phyloP scores from a whole-genome alignment of 176 grass and related monocot species.

The Triticum dicoccoides region DNA sequence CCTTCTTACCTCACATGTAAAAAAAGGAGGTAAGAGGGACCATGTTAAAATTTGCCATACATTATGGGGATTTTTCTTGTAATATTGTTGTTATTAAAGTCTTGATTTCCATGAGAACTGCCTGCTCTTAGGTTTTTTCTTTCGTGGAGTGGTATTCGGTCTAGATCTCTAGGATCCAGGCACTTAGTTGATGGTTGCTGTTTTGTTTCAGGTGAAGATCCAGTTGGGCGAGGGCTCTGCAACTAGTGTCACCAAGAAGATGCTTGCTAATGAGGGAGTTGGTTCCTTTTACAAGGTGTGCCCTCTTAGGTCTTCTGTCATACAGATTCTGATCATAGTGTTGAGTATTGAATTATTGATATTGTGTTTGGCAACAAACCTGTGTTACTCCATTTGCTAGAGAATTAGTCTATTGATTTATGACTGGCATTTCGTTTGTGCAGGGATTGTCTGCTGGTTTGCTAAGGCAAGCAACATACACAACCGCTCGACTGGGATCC shows the following conservation, averaged over 20 bases:
- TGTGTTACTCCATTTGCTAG: neutral
- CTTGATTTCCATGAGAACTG: neutral
- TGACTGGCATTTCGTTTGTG: constrained; percentile 11
- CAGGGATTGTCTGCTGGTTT: constrained; percentile 91
- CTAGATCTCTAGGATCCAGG: neutral
- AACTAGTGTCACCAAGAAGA: constrained; percentile 54
- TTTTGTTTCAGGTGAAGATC: constrained; percentile 71
- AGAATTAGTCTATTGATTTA: neutral
- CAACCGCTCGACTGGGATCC: constrained; percentile 74
- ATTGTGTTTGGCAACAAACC: neutral
- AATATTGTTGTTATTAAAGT: neutral
- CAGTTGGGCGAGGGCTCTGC: constrained; percentile 87
- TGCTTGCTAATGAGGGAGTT: constrained; percentile 70
- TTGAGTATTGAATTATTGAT: neutral
- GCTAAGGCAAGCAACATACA: constrained; percentile 89
- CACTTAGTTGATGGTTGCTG: neutral
- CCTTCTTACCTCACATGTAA: too few species aligned
- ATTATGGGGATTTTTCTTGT: neutral
- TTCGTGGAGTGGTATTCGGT: neutral
- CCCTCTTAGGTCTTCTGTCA: neutral
- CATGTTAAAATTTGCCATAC: too few species aligned
- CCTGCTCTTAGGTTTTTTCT: neutral
- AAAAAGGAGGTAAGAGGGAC: too few species aligned
- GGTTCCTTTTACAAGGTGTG: constrained; percentile 78
- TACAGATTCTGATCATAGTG: neutral